Evolutionary conservation across 257 asterid species (phyloP).

Genomic region (Ligustrum vulgare): DNA sequence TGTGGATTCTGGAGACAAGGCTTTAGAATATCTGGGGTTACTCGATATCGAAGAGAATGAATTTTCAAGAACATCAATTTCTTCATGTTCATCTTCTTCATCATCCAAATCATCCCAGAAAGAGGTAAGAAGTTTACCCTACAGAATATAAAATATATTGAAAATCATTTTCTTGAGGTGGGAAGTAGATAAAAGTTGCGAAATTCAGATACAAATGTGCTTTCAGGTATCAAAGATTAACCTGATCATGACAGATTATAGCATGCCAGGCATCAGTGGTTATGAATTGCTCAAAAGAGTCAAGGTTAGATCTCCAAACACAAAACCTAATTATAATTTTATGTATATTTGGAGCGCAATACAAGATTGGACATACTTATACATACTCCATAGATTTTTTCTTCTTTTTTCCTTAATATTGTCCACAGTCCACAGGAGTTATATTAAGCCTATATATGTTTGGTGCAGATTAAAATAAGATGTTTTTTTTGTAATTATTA

Average conservation of each 20-base stretch:
- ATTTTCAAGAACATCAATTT: slow-evolving; percentile 19
- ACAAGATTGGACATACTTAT: neutral
- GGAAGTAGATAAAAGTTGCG: too few relatives aligned
- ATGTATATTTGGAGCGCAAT: neutral
- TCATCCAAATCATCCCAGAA: slow-evolving; percentile 32
- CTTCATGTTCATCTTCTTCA: slow-evolving; percentile 20
- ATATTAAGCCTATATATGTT: too few relatives aligned
- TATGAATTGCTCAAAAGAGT: slow-evolving; percentile 63
- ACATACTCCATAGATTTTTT: too few relatives aligned
- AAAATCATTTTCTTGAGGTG: too few relatives aligned
- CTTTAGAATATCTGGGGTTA: slow-evolving; percentile 56
- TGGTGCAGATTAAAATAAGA: too few relatives aligned
- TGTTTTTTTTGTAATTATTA: too few relatives aligned
- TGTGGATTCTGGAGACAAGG: slow-evolving; percentile 71
- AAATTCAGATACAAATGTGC: neutral
- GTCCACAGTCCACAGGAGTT: neutral
- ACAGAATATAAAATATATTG: too few relatives aligned
- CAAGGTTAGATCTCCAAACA: slow-evolving; percentile 35
- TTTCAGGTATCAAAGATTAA: slow-evolving; percentile 53
- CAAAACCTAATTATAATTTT: neutral
- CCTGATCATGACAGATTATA: slow-evolving; percentile 64
- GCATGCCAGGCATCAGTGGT: slow-evolving; percentile 73
- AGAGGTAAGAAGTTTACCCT: slow-evolving; percentile 18
- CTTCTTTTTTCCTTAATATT: neutral
- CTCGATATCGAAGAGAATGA: slow-evolving; percentile 31